Conservation (phyloP, 345 rosid genomes). For the Mangifera indica region DNA sequence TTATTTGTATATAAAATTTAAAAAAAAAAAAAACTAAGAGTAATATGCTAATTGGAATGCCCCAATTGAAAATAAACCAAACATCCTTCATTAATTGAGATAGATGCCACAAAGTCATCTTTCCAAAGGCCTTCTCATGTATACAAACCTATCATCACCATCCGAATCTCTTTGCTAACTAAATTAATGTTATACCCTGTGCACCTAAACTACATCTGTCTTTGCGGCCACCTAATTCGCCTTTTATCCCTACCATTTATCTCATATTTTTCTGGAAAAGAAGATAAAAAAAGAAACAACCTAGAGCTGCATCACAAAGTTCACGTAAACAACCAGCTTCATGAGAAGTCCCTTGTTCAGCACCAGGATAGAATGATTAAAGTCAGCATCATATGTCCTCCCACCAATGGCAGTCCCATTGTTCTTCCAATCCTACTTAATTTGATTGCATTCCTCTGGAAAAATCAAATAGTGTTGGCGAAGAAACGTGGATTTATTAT, state of each 20-base stretch:
- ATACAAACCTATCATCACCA: slow-evolving; percentile 4
- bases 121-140: not conserved
- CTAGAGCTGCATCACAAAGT: not conserved
- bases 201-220: not conserved
- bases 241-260: not conserved
- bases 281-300: not conserved
- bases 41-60: too few relatives aligned
- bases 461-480: too few relatives aligned
- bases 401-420: not conserved
- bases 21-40: too few relatives aligned
- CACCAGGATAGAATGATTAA: slow-evolving; percentile 6
- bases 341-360: not conserved
- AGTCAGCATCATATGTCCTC: slow-evolving; percentile 11
- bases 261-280: not conserved
- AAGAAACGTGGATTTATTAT: too few relatives aligned
- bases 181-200: slow-evolving; percentile 4
- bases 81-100: too few relatives aligned
- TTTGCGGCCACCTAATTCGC: not conserved
- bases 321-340: slow-evolving; percentile 12
- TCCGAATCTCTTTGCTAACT: not conserved
- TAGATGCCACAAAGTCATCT: not conserved
- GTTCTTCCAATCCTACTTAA: not conserved
- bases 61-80: too few relatives aligned
- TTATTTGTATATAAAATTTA: too few relatives aligned
- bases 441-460: too few relatives aligned